Base-by-base conservation (phyloP, 2,329 filamentous ascomycete genomes). In the Aureobasidium sp. region DNA sequence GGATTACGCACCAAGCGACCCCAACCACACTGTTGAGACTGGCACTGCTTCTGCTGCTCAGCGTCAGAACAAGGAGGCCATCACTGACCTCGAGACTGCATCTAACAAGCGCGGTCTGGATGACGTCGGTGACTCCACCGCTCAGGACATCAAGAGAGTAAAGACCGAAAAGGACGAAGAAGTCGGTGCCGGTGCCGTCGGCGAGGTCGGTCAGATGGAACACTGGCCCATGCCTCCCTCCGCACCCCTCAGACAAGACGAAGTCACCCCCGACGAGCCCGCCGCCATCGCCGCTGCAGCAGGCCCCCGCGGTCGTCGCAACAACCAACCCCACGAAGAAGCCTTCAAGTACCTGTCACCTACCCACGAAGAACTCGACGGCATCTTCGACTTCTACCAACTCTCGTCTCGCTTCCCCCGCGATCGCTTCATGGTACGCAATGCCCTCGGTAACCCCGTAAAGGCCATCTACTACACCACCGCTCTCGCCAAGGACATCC, bases 381-480 rank as follows among this genome's bases (percentile, higher is more conserved):
- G 82, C 61, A 93, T 99, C 70, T 88, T 86, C 69, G 74, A 83
- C 2, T 97, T 97, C 77, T 99, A 97, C 78, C 81, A 88, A 59
- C 81, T 97, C 64, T 92, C 90, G 0, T 74, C 85, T 0, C 86
- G 88, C 51, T 99, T 99, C 79, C 94, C 94, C 0, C 82, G 86
- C 27, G 89, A 96, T 74, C 87, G 93, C 61, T 99, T 94, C 79
- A 90, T 99, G 86, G 94, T 99, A 58, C 89, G 94, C 69, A 99
- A 99, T 76, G 90, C 90, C 30, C 82, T 87, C 65, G 94, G 91
- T 50, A 85, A 91, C 71, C 91, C 93, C 0, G 86, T 90, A 58
- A 96, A 96, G 79, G 94, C 92, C 32, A 93, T 99, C 68, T 99
- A 99, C 81, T 99, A 97, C 79, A 95, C 91, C 11, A 92, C 88